Conservation (phyloP, 441 rosid genomes). For the Kokia cookei region DNA sequence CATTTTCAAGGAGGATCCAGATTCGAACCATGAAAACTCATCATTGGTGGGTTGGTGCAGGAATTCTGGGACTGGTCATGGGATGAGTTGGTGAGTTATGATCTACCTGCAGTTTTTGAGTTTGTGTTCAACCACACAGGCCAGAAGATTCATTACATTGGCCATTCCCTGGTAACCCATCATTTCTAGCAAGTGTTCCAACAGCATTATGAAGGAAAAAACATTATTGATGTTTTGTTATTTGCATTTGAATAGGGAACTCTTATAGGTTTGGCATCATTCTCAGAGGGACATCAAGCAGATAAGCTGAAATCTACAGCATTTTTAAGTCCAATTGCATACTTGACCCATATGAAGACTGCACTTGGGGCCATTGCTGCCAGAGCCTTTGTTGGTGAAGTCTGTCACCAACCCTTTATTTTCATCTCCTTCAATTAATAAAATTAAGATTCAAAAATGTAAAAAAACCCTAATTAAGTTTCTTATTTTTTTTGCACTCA, state of each 20-base stretch:
- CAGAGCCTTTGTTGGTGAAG: constrained; percentile 77
- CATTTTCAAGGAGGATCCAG: too few species aligned
- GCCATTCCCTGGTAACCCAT: constrained; percentile 70
- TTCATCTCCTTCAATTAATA: background rate
- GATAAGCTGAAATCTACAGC: constrained; percentile 68
- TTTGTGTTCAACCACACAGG: constrained; percentile 49
- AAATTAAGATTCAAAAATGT: too few species aligned
- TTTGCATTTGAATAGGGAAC: constrained; percentile 51
- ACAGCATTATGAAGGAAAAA: too few species aligned
- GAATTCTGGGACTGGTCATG: constrained; percentile 88
- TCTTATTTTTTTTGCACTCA: too few species aligned
- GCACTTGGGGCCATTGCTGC: constrained; percentile 61
- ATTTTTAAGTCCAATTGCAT: constrained; percentile 79
- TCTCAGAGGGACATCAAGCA: constrained; percentile 59
- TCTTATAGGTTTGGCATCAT: constrained; percentile 63
- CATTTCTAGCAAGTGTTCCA: background rate
- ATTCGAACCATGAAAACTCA: too few species aligned
- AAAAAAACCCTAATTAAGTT: too few species aligned
- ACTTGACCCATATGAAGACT: constrained; percentile 88
- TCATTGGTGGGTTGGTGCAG: constrained; percentile 20
- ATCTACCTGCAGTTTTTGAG: constrained; percentile 73
- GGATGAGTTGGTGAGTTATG: constrained; percentile 75
- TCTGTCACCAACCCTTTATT: constrained; percentile 6
- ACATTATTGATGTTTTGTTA: background rate
- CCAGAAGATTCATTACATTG: constrained; percentile 76